Percentiles rank a stretch among this genome's conserved stretches.
Evolutionary conservation across 1,139 yeast genomes (phyloP).

Genomic region (Pichia sp.): DNA sequence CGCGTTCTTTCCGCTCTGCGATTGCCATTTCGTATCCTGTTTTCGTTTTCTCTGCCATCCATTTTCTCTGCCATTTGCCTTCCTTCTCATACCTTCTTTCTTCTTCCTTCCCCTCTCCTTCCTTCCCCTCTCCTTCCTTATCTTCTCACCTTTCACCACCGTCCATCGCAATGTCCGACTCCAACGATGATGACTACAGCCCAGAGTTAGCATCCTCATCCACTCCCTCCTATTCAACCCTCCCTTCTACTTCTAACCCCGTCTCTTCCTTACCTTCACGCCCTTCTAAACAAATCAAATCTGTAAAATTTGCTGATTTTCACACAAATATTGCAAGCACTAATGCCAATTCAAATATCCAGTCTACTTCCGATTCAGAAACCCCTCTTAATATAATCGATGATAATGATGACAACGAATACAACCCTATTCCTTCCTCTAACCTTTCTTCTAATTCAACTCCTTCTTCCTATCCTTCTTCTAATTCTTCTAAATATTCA

Average conservation of each 20-base stretch:
- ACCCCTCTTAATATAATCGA: conserved; percentile 2
- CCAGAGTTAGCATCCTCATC: conserved; percentile 11
- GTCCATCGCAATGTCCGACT: background rate
- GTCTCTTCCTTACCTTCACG: background rate
- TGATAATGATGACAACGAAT: conserved; percentile 13
- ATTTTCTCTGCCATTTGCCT: background rate
- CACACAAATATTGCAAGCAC: no score
- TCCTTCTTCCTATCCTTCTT: background rate
- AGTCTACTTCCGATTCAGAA: background rate
- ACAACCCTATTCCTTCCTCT: conserved; percentile 3
- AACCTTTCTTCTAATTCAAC: background rate
- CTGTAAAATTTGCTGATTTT: conserved; percentile 14
- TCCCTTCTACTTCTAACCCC: background rate
- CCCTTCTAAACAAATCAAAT: conserved; percentile 7
- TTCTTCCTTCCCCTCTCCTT: background rate
- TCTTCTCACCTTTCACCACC: background rate
- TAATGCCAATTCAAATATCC: background rate
- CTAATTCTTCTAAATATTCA: conserved; percentile 1
- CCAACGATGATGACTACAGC: conserved; percentile 21
- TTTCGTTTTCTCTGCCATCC: background rate
- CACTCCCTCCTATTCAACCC: background rate
- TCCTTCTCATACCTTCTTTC: background rate
- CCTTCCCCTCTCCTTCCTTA: no score
- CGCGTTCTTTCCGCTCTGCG: no score
- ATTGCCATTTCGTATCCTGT: background rate